These are phyloP conservation scores for Solanum hybrid DNA, from an alignment of 305 asterid species.

Conservation along the genomic window DNA sequence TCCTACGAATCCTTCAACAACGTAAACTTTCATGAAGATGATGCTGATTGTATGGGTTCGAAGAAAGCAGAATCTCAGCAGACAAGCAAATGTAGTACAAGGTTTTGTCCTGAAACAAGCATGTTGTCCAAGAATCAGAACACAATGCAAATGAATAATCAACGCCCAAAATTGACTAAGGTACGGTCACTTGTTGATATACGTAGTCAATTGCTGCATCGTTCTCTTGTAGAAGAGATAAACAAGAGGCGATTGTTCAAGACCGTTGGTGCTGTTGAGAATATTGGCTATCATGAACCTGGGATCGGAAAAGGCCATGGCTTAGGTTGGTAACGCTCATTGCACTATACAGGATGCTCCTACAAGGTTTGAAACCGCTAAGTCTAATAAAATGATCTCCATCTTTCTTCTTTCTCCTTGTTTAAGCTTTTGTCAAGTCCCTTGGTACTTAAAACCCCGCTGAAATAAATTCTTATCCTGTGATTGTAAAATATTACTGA, in stretches of 20 bases:
- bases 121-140: conserved; percentile 1
- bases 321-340: not conserved
- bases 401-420: not conserved
- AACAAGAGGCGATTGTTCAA: conserved; percentile 48
- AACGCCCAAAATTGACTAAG: conserved; percentile 23
- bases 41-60: not conserved
- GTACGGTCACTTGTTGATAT: conserved; percentile 42
- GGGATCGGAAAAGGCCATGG: not conserved
- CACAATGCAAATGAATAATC: conserved; percentile 6
- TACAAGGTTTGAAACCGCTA: not conserved
- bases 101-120: conserved; percentile 43
- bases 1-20: conserved; percentile 22
- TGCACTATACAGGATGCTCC: not conserved
- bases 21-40: conserved; percentile 26
- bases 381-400: too few relatives aligned
- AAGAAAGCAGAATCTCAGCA: conserved; percentile 17
- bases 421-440: not conserved
- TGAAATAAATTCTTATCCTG: not conserved
- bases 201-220: conserved; percentile 63
- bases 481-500: not conserved
- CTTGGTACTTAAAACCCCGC: not conserved
- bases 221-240: conserved; percentile 50
- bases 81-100: conserved; percentile 25
- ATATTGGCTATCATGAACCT: conserved; percentile 46
- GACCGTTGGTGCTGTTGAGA: conserved; percentile 65